phyloP scores from a whole-genome alignment of 2,329 filamentous ascomycete species.

The Fusarium cyanostomum region DNA sequence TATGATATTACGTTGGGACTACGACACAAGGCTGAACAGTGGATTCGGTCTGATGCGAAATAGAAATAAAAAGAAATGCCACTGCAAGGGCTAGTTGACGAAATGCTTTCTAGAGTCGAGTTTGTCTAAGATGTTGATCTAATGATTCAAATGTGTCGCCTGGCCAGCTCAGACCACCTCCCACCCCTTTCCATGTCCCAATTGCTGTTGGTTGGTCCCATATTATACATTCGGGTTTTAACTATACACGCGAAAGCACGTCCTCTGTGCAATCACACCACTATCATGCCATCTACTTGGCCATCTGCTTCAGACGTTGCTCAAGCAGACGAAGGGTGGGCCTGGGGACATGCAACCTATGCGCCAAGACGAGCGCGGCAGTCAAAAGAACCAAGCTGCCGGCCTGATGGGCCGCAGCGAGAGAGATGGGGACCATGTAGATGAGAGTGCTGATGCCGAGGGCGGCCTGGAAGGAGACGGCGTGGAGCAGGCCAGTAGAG shows the following conservation, averaged over 20 bases:
- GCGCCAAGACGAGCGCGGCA: conserved; percentile 81
- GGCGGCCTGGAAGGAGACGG: conserved; percentile 82
- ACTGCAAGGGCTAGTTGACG: conserved; percentile 18
- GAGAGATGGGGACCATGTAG: conserved; percentile 88
- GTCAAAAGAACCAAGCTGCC: conserved; percentile 87
- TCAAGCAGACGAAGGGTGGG: conserved; percentile 69
- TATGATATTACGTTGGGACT: conserved; percentile 42
- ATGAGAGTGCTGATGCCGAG: conserved; percentile 91
- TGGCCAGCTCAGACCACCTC: conserved; percentile 16
- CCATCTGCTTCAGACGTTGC: conserved; percentile 54
- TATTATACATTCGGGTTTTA: conserved; percentile 40
- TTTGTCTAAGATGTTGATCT: conserved; percentile 21
- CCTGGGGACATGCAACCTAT: conserved; percentile 77
- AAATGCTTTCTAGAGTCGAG: conserved; percentile 30
- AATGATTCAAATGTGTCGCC: neutral
- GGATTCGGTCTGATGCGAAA: conserved; percentile 15
- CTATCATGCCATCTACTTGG: conserved; percentile 29
- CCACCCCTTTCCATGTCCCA: conserved; percentile 9
- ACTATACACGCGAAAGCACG: conserved; percentile 33
- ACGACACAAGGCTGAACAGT: conserved; percentile 9
- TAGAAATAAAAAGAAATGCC: conserved; percentile 27
- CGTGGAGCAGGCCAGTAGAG: conserved; percentile 81
- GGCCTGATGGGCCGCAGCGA: conserved; percentile 93
- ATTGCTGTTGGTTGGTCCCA: conserved; percentile 32
- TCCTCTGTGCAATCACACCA: conserved; percentile 20